These are phyloP conservation scores for Syzygium syzygioides DNA, from an alignment of 441 rosid genomes.

Conservation along the genomic window DNA sequence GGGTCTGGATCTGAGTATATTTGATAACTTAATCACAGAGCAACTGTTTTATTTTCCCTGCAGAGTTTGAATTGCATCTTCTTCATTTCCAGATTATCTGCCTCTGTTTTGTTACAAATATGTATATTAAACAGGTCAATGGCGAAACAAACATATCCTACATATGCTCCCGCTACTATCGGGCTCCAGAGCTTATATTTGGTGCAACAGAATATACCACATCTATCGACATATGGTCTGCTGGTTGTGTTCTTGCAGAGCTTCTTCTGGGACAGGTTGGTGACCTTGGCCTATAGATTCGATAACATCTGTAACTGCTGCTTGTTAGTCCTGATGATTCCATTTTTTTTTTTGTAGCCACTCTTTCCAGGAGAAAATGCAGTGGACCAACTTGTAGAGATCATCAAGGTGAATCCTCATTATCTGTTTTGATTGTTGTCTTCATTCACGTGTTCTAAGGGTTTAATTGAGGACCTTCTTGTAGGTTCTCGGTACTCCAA, in stretches of 20 bases:
- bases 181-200: conserved; percentile 98
- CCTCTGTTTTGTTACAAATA: background rate
- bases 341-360: conserved; percentile 44
- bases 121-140: conserved; percentile 42
- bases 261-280: conserved; percentile 94
- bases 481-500: conserved; percentile 98
- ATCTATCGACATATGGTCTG: conserved; percentile 98
- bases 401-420: conserved; percentile 58
- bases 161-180: conserved; percentile 94
- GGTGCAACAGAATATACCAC: conserved; percentile 99
- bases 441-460: background rate
- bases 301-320: background rate
- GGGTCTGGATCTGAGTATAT: background rate
- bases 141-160: conserved; percentile 95
- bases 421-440: background rate
- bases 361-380: conserved; percentile 98
- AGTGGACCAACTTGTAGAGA: conserved; percentile 97
- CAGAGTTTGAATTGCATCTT: background rate
- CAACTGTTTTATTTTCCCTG: background rate
- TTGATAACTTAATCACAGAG: background rate
- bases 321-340: background rate
- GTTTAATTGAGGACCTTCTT: conserved; percentile 1
- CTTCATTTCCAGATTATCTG: background rate
- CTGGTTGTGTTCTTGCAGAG: conserved; percentile 99
- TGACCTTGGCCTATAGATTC: background rate